A percentile compares a stretch with the other conserved stretches of the same genome.
Conservation (phyloP, 805 yeast species). For the Candida germanica region DNA sequence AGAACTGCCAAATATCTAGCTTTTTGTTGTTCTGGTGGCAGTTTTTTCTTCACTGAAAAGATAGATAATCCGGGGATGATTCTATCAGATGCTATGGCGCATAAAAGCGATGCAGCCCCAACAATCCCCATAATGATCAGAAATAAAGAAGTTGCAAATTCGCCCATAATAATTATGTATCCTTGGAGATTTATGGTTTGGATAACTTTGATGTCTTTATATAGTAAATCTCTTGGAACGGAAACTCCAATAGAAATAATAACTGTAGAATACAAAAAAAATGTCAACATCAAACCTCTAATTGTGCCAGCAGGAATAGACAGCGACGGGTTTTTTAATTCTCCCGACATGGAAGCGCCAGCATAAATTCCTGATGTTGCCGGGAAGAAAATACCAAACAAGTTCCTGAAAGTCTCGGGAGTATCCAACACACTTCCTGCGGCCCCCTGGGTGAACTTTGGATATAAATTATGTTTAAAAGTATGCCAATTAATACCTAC, state of each 20-base stretch:
- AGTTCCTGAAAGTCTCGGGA: slow-evolving; percentile 72
- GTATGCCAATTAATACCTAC: slow-evolving; percentile 76
- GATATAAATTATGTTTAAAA: slow-evolving; percentile 62
- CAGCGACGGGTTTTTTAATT: slow-evolving; percentile 76
- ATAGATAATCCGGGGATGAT: slow-evolving; percentile 75
- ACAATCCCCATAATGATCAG: slow-evolving; percentile 94
- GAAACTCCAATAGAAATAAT: slow-evolving; percentile 77
- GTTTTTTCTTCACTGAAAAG: slow-evolving; percentile 43
- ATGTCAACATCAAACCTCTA: slow-evolving; percentile 76
- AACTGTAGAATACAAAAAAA: slow-evolving; percentile 72
- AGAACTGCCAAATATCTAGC: slow-evolving; percentile 68
- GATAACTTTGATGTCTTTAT: slow-evolving; percentile 77
- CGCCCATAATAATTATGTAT: slow-evolving; percentile 76
- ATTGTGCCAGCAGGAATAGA: slow-evolving; percentile 94
- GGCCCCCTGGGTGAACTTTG: slow-evolving; percentile 83
- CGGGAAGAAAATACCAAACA: slow-evolving; percentile 95
- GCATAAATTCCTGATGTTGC: slow-evolving; percentile 99
- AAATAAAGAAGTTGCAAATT: slow-evolving; percentile 83
- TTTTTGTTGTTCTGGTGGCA: slow-evolving; percentile 39
- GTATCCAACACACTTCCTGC: slow-evolving; percentile 74
- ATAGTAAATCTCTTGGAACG: slow-evolving; percentile 74
- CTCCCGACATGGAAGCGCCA: slow-evolving; percentile 99
- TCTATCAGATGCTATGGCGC: slow-evolving; percentile 86
- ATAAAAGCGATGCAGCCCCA: slow-evolving; percentile 89
- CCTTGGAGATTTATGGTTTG: slow-evolving; percentile 76